phyloP scores from a whole-genome alignment of 306 rosid species.

The Quercus robur region DNA sequence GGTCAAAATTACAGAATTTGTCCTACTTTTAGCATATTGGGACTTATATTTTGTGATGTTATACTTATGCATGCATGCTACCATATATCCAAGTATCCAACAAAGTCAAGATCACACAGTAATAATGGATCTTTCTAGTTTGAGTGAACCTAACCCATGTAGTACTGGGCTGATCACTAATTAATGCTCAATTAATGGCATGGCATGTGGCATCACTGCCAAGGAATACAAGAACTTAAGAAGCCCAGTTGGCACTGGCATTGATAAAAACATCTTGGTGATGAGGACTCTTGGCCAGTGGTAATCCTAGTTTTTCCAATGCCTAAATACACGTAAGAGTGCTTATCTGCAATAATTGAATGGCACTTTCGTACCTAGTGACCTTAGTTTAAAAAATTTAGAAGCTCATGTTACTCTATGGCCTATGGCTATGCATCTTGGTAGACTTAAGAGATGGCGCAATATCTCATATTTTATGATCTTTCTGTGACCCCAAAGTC shows the following conservation, averaged over 20 bases:
- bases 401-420: no score
- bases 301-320: neutral
- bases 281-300: neutral
- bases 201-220: conserved; percentile 1
- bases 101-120: neutral
- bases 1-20: neutral
- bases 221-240: neutral
- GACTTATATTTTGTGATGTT: neutral
- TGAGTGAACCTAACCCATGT: neutral
- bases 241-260: neutral
- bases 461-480: no score
- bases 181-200: neutral
- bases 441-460: no score
- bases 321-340: neutral
- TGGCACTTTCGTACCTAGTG: neutral
- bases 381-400: no score
- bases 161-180: neutral
- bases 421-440: no score
- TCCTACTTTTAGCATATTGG: no score
- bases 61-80: neutral
- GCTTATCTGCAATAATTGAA: neutral
- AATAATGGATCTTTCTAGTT: neutral
- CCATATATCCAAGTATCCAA: neutral
- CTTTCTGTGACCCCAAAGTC: no score
- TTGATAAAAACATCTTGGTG: neutral